Conservation (phyloP, 2,329 filamentous ascomycete species). For the Nothophaeocryptopus gaeumannii region DNA sequence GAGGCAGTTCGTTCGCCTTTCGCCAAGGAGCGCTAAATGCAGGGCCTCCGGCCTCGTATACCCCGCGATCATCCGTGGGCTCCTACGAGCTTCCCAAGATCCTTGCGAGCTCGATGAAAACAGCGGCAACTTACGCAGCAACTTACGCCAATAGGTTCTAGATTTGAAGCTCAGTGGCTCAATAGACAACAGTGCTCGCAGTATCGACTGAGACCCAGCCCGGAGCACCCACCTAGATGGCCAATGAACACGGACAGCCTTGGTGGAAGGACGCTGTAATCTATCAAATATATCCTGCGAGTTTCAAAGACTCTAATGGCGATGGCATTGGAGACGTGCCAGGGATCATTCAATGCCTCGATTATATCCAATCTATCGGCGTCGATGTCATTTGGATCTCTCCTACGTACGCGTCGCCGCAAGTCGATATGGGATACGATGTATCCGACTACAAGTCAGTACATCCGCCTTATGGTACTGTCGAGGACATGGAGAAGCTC, state of each 20-base stretch:
- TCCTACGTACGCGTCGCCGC: constrained; percentile 54
- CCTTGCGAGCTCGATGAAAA: no score
- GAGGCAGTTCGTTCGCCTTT: no score
- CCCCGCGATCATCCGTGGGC: no score
- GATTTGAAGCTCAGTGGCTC: no score
- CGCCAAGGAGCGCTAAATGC: no score
- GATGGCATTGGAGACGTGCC: constrained; percentile 62
- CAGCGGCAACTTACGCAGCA: no score
- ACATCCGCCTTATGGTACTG: constrained; percentile 46
- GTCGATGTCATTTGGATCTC: constrained; percentile 42
- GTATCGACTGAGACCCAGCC: no score
- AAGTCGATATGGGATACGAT: constrained; percentile 55
- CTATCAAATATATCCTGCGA: constrained; percentile 57
- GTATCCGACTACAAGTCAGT: constrained; percentile 47
- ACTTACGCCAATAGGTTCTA: no score
- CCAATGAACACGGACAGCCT: neutral
- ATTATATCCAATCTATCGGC: constrained; percentile 61
- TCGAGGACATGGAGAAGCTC: constrained; percentile 46
- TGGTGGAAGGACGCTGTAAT: constrained; percentile 42
- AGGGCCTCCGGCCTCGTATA: no score
- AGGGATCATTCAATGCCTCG: constrained; percentile 60
- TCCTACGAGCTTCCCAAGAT: no score
- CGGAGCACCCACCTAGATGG: no score
- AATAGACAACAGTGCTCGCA: no score
- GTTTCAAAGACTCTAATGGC: constrained; percentile 55